Base-by-base conservation (phyloP, 2,329 filamentous ascomycete species). In the Amesomyces nigricolor region DNA sequence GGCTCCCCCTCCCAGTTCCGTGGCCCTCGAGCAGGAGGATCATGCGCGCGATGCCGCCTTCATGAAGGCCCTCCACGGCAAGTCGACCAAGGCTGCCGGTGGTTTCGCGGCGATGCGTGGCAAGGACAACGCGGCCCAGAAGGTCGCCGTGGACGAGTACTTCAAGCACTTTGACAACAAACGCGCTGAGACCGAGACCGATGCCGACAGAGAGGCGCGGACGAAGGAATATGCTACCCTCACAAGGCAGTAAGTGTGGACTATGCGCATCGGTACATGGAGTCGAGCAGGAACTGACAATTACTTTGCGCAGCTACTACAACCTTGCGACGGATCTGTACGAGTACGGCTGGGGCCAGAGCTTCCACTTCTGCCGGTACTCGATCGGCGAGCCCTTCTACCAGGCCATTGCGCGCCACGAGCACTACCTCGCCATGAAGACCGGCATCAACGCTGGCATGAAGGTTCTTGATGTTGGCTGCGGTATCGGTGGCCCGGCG, bases 331-430 rank as follows among this genome's bases (percentile, higher is more conserved):
- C 91, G 64, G 91, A 96, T 69, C 74, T 96, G 49, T 96, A 96
- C 78, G 94, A 97, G 78, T 94, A 96, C 66, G 94, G 91, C 66
- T 99, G 94, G 91, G 89, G 89, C 59, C 86, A 91, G 67, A 92
- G 87, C 48, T 99, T 99, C 81, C 92, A 99, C 76, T 97, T 99
- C 81, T 95, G 89, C 76, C 90, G 92, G 61, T 96, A 92, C 74
- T 88, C 89, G 53, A 77, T 85, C 64, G 87, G 88, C 69, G 94
- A 99, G 76, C 78, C 84, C 51, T 97, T 97, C 77, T 78, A 83
- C 72, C 89, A 95, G 74, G 91, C 91, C 59, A 92, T 97, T 73
- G 89, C 91, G 63, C 88, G 94, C 57, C 94, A 99, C 70, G 94
- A 99, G 77, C 94, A 99, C 79, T 97, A 96, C 77, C 87, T 99